Evolutionary conservation across 2,329 filamentous ascomycete genomes (phyloP).

Genomic region (Aspergillus fijiensis): DNA sequence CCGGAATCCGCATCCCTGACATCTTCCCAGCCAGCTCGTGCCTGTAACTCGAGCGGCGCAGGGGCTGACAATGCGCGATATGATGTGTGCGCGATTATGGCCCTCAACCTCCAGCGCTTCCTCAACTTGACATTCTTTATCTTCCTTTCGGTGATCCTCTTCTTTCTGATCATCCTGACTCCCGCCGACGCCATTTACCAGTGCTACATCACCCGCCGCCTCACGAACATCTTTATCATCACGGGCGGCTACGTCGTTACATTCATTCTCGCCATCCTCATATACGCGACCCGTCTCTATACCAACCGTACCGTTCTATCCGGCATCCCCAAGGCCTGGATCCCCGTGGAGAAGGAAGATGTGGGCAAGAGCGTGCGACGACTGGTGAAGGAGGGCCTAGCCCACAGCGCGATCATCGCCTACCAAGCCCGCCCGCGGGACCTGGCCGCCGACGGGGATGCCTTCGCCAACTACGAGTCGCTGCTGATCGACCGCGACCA

Average conservation of each 20-base stretch:
- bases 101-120: slow-evolving; percentile 64
- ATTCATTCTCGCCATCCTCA: slow-evolving; percentile 65
- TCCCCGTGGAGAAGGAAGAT: slow-evolving; percentile 83
- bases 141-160: slow-evolving; percentile 69
- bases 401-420: slow-evolving; percentile 75
- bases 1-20: not conserved
- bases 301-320: slow-evolving; percentile 77
- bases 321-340: slow-evolving; percentile 81
- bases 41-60: not conserved
- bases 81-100: slow-evolving; percentile 30
- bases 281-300: slow-evolving; percentile 83
- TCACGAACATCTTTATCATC: slow-evolving; percentile 82
- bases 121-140: slow-evolving; percentile 79
- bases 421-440: slow-evolving; percentile 73
- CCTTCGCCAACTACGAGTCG: slow-evolving; percentile 29
- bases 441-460: slow-evolving; percentile 40
- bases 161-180: slow-evolving; percentile 73
- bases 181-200: slow-evolving; percentile 80
- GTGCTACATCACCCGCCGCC: slow-evolving; percentile 63
- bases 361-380: slow-evolving; percentile 71
- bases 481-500: slow-evolving; percentile 40
- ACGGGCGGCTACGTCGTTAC: slow-evolving; percentile 73
- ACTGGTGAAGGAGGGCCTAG: slow-evolving; percentile 71
- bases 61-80: slow-evolving; percentile 18
- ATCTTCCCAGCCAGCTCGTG: not conserved